Conservation (phyloP, 371 early-diverging fungal genomes). For the Encephalitozoon intestinalis region DNA sequence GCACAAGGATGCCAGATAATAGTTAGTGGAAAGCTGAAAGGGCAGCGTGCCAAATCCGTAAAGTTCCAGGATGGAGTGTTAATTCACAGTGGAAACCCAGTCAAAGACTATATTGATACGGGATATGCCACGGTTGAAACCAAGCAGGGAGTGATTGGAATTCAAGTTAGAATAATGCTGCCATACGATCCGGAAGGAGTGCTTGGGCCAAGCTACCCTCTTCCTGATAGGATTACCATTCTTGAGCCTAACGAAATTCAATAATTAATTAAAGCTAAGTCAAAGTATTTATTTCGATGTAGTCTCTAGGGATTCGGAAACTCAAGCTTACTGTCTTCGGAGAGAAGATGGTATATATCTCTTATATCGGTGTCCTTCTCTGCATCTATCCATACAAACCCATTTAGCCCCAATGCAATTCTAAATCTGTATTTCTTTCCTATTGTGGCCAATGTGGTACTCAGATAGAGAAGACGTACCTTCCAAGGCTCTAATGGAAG, state of each 20-base stretch:
- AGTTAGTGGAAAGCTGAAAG: constrained; percentile 98
- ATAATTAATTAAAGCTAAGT: constrained; percentile 20
- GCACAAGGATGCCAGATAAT: constrained; percentile 99
- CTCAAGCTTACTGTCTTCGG: background rate
- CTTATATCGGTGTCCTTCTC: constrained; percentile 13
- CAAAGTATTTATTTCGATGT: background rate
- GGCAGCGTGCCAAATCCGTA: constrained; percentile 99
- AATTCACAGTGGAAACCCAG: constrained; percentile 84
- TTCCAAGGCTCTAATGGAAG: constrained; percentile 41
- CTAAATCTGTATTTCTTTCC: constrained; percentile 35
- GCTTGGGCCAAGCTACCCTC: constrained; percentile 81
- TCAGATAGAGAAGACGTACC: constrained; percentile 44
- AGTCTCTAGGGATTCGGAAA: background rate
- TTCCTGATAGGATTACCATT: constrained; percentile 92
- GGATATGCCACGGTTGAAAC: constrained; percentile 93
- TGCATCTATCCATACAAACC: constrained; percentile 45
- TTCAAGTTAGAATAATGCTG: constrained; percentile 99
- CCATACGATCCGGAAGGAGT: constrained; percentile 88
- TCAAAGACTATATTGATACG: constrained; percentile 85
- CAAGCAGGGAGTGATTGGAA: constrained; percentile 94
- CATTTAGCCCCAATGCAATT: constrained; percentile 54
- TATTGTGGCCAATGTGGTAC: constrained; percentile 19
- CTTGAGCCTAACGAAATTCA: constrained; percentile 63
- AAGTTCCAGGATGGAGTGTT: constrained; percentile 98
- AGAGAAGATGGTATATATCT: constrained; percentile 32